These are phyloP conservation scores for Trifolium repens DNA, from an alignment of 306 rosid genomes.

Conservation along the genomic window DNA sequence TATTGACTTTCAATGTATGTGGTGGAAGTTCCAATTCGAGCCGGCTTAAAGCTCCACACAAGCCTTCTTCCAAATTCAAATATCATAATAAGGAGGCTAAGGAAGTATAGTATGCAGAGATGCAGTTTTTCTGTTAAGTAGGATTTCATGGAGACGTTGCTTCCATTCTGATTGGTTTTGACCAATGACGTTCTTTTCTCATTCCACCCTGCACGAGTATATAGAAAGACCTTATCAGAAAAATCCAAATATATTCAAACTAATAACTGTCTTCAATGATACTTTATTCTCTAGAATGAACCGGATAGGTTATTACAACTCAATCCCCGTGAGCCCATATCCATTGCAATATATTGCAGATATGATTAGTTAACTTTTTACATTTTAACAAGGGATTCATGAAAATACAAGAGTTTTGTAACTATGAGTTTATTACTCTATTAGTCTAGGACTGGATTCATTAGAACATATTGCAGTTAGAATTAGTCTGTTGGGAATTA, in stretches of 20 bases:
- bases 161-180: conserved; percentile 56
- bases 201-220: conserved; percentile 65
- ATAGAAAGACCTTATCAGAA: conserved; percentile 21
- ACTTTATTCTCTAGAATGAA: conserved; percentile 22
- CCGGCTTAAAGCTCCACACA: conserved; percentile 65
- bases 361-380: neutral
- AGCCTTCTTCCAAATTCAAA: conserved; percentile 55
- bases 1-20: conserved; percentile 39
- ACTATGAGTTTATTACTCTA: neutral
- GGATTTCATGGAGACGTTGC: conserved; percentile 39
- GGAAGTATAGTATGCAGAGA: conserved; percentile 57
- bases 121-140: conserved; percentile 53
- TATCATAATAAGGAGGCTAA: conserved; percentile 60
- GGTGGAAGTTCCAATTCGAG: conserved; percentile 61
- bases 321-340: conserved; percentile 1
- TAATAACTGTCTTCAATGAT: neutral
- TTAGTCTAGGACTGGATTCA: conserved; percentile 8
- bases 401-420: neutral
- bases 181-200: conserved; percentile 48
- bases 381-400: conserved; percentile 7
- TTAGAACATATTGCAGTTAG: neutral
- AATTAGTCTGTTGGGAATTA: neutral
- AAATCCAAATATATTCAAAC: neutral
- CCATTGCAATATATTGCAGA: conserved; percentile 5
- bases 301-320: conserved; percentile 22